phyloP scores from a whole-genome alignment of 2,329 filamentous ascomycete genomes.

The Eutypa lata region DNA sequence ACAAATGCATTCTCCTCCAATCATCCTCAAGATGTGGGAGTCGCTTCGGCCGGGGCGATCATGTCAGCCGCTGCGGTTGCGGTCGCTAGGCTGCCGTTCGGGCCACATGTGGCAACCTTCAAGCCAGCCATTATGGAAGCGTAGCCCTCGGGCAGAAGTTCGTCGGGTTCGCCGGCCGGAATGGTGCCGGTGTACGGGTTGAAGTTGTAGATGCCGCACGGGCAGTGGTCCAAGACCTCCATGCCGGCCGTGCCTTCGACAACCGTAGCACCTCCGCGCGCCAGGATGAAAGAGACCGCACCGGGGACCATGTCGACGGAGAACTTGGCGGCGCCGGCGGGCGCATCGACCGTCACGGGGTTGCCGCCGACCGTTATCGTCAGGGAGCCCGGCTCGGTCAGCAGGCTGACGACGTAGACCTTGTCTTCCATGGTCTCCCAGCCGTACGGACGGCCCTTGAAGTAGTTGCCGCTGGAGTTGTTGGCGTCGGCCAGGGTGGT shows the following conservation, averaged over 20 bases:
- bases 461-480: conserved; percentile 49
- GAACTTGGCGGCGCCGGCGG: conserved; percentile 42
- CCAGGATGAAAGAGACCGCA: conserved; percentile 43
- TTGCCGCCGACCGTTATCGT: conserved; percentile 43
- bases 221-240: conserved; percentile 45
- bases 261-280: conserved; percentile 36
- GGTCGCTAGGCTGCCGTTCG: background rate
- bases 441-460: conserved; percentile 48
- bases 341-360: conserved; percentile 39
- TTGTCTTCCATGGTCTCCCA: conserved; percentile 45
- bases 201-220: conserved; percentile 55
- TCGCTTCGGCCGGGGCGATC: conserved; percentile 5
- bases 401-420: conserved; percentile 51
- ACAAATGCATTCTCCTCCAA: background rate
- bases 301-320: conserved; percentile 45
- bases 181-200: conserved; percentile 53
- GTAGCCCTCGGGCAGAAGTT: conserved; percentile 32
- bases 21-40: conserved; percentile 4
- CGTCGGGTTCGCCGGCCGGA: conserved; percentile 34
- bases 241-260: conserved; percentile 46
- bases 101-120: conserved; percentile 23
- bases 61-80: conserved; percentile 4
- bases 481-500: conserved; percentile 43
- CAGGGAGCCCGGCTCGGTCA: conserved; percentile 42
- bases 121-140: conserved; percentile 25